Base-by-base conservation (phyloP, 176 grass and related monocot species). In the Eragrostis curvula region DNA sequence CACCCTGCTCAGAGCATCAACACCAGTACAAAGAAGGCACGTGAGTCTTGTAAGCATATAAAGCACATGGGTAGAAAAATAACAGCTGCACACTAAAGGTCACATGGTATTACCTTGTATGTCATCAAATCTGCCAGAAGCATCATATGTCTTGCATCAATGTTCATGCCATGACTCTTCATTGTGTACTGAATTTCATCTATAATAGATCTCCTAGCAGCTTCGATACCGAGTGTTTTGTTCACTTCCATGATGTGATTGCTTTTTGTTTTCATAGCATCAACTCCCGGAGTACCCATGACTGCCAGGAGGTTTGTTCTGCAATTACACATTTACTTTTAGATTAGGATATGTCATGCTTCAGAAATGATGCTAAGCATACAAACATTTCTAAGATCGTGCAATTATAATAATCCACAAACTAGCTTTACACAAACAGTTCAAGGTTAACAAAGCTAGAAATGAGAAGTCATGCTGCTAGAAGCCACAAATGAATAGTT, bases 81-180 rank as follows among this genome's bases (percentile, higher is more conserved):
- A 80, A 74, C 4, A 25, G 64, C 12, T 61, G 30, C 23, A 24
- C 73, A 86, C 70, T 46, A 24, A 40, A 86, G 27, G 78, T 24
- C 23, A 48, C 3, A 28, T 12, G 21, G 5, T 30, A 62, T 56
- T 76, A 93, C 92, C 86, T 95, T 98, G 66, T 95, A 98, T 79
- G 96, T 98, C 96, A 98, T 98, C 69, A 98, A 86, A 88, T 98
- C 96, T 75, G 90, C 96, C 68, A 98, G 85, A 77, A 98, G 96
- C 90, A 93, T 95, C 96, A 98, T 98, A 85, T 98, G 92, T 74
- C 96, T 89, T 66, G 66, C 64, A 89, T 98, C 96, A 63, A 95
- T 98, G 59, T 87, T 95, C 96, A 98, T 98, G 14, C 89, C 90
- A 83, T 98, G 84, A 44, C 71, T 72, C 44, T 74, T 75, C 90